Base-by-base conservation (phyloP, 495 filamentous ascomycete genomes). In the Hypoxylon crocopeplum region DNA sequence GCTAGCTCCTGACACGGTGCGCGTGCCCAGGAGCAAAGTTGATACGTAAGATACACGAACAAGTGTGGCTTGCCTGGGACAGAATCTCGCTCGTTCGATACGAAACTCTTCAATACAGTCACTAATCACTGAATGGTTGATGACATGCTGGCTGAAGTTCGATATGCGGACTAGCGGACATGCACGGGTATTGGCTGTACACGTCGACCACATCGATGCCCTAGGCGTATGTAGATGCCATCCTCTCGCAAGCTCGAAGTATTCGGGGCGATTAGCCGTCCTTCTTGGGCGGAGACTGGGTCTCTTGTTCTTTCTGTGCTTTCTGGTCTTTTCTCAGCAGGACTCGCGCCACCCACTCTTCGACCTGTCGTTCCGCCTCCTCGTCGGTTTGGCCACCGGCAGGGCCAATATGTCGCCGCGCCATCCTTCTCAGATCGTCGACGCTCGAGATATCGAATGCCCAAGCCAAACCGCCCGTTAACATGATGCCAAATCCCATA, bases 381-480 rank as follows among this genome's bases (percentile, higher is more conserved):
- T 78, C 65, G 49, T 87, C 85, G 32, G 77, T 68, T 53, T 67
- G 64, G 38, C 77, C 72, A 53, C 77, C 66, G 41, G 67, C 68
- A 70, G 74, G 46, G 68, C 74, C 36, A 73, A 84, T 62, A 77
- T 74, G 41, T 76, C 79, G 45, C 64, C 76, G 65, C 72, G 76
- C 58, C 69, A 73, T 78, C 33, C 48, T 56, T 72, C 84, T 78
- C 72, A 92, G 70, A 68, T 95, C 91, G 27, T 88, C 86, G 37
- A 93, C 19, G 7, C 74, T 77, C 48, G 86, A 85, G 34, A 96
- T 80, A 71, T 94, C 86, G 36, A 93, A 79, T 0, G 82, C 85
- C 79, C 83, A 94, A 21, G 87, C 66, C 22, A 82, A 56, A 0
- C 85, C 91, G 4, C 92, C 92, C 6, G 75, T 76, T 11, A 73